These are phyloP conservation scores for Rubroboletus pulcherrimus DNA, from an alignment of 768 basidiomycete genomes.

Conservation along the genomic window DNA sequence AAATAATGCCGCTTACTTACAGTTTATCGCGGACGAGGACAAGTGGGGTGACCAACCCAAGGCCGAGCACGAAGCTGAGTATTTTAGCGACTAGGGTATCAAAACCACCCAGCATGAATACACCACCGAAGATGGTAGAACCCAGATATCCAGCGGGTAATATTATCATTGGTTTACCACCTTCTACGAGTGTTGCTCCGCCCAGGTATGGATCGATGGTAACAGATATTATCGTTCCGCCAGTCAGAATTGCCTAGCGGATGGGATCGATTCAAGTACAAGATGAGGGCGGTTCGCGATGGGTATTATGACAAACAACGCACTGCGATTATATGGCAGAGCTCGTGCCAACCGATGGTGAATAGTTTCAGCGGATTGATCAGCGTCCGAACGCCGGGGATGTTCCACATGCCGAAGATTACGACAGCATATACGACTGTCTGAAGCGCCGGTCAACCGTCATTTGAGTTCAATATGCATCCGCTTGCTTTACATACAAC, in stretches of 20 bases:
- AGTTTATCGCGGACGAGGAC: constrained; percentile 86
- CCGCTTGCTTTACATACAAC: constrained; percentile 49
- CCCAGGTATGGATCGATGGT: constrained; percentile 84
- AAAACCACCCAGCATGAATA: constrained; percentile 82
- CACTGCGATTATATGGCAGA: constrained; percentile 79
- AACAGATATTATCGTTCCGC: constrained; percentile 72
- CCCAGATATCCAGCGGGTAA: constrained; percentile 80
- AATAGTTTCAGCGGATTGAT: constrained; percentile 85
- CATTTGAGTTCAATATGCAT: constrained; percentile 7
- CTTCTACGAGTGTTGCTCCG: constrained; percentile 60
- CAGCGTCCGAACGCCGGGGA: constrained; percentile 71
- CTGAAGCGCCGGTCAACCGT: constrained; percentile 35
- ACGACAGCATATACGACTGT: constrained; percentile 83
- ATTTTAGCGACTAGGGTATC: constrained; percentile 90
- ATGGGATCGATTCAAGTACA: neutral
- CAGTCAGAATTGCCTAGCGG: constrained; percentile 67
- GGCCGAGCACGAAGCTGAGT: constrained; percentile 83
- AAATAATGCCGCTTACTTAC: constrained; percentile 42
- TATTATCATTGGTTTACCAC: constrained; percentile 68
- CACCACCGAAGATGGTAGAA: constrained; percentile 74
- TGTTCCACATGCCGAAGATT: constrained; percentile 86
- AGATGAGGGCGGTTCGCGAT: constrained; percentile 7
- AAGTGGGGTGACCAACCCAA: constrained; percentile 83
- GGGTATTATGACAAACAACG: constrained; percentile 27
- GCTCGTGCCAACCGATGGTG: constrained; percentile 86